Conservation (phyloP, 2,329 filamentous ascomycete genomes). For the Talaromyces amestolkiae region DNA sequence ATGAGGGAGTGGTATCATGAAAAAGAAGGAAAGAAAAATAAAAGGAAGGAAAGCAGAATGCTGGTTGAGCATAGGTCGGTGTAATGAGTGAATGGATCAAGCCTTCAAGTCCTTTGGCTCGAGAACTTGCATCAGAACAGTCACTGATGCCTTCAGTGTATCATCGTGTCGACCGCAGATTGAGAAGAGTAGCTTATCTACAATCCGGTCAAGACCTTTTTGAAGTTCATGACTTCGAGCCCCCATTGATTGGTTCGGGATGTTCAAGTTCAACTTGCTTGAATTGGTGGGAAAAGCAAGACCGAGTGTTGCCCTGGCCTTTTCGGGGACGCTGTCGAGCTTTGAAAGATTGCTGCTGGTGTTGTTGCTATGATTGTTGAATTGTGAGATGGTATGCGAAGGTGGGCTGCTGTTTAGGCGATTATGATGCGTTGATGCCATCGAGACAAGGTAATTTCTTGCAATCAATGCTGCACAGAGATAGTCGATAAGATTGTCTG, state of each 20-base stretch:
- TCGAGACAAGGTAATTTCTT: slow-evolving; percentile 36
- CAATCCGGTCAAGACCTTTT: slow-evolving; percentile 33
- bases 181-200: slow-evolving; percentile 38
- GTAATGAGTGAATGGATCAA: slow-evolving; percentile 4
- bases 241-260: slow-evolving; percentile 29
- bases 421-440: slow-evolving; percentile 29
- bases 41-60: background rate
- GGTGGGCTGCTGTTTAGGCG: slow-evolving; percentile 24
- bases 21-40: background rate
- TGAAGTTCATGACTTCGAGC: slow-evolving; percentile 33
- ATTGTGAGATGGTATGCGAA: slow-evolving; percentile 6
- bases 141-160: slow-evolving; percentile 37
- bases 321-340: slow-evolving; percentile 34
- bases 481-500: slow-evolving; percentile 35
- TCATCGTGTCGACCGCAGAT: slow-evolving; percentile 37
- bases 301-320: slow-evolving; percentile 33
- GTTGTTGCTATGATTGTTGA: background rate
- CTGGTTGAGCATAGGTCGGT: background rate
- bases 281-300: slow-evolving; percentile 28
- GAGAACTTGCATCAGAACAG: slow-evolving; percentile 39
- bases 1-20: slow-evolving; percentile 9
- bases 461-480: slow-evolving; percentile 40
- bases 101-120: slow-evolving; percentile 30
- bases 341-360: slow-evolving; percentile 23
- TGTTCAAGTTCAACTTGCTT: slow-evolving; percentile 6